Conservation (phyloP, 805 yeast species). For the Ogataea henricii region DNA sequence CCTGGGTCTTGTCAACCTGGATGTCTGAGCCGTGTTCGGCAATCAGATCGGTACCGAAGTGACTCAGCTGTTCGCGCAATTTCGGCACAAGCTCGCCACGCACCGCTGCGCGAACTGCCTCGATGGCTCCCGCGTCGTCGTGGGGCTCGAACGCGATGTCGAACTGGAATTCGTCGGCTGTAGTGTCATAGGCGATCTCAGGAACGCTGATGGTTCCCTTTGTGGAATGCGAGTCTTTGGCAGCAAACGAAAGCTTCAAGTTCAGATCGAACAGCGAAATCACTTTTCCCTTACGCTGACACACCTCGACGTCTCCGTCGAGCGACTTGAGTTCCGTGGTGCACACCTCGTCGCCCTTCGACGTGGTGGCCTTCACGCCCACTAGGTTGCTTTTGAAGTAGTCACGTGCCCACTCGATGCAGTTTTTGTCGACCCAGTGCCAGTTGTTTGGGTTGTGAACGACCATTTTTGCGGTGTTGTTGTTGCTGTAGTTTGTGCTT, state of each 20-base stretch:
- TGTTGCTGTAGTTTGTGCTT: neutral
- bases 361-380: conserved; percentile 44
- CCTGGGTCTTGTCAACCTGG: conserved; percentile 74
- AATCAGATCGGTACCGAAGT: conserved; percentile 80
- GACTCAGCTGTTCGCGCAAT: conserved; percentile 57
- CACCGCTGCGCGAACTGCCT: conserved; percentile 48
- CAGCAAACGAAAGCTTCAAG: conserved; percentile 59
- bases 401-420: conserved; percentile 84
- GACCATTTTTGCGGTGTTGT: conserved; percentile 81
- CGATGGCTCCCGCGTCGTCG: conserved; percentile 48
- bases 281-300: conserved; percentile 95
- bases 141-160: conserved; percentile 63
- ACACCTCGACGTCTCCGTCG: conserved; percentile 96
- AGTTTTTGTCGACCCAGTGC: conserved; percentile 99
- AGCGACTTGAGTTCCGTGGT: conserved; percentile 55
- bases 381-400: conserved; percentile 68
- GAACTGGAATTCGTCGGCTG: conserved; percentile 82
- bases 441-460: conserved; percentile 97
- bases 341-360: conserved; percentile 34
- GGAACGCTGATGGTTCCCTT: conserved; percentile 82
- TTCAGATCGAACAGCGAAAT: conserved; percentile 86
- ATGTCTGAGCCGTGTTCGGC: conserved; percentile 79
- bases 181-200: conserved; percentile 92
- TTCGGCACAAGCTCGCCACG: conserved; percentile 64
- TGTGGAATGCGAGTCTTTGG: conserved; percentile 38